Conservation (phyloP, 164 flowering plant species). For the Protea cynaroides region DNA sequence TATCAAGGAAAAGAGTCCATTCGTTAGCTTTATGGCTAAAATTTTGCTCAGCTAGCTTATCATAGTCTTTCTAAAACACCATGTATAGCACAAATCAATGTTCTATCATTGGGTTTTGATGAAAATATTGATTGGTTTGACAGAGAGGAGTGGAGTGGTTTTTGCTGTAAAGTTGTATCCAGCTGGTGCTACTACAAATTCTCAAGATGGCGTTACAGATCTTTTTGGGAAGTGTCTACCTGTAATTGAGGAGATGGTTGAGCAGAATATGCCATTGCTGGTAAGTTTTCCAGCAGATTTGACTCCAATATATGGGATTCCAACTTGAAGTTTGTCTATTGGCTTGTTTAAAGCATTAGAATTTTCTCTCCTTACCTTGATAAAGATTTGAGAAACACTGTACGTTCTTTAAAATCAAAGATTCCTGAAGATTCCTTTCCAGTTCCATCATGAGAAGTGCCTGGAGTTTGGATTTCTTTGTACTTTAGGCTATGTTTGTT, state of each 20-base stretch:
- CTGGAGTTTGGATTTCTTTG: too few relatives aligned
- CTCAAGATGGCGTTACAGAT: conserved; percentile 98
- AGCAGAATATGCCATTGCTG: conserved; percentile 88
- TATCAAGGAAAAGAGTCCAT: too few relatives aligned
- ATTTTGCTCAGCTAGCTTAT: not conserved
- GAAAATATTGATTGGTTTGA: conserved; percentile 6
- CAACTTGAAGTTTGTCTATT: not conserved
- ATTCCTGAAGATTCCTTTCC: too few relatives aligned
- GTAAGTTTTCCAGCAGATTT: conserved; percentile 27
- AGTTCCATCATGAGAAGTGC: too few relatives aligned
- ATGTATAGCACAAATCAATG: not conserved
- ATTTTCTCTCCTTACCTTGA: too few relatives aligned
- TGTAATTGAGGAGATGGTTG: conserved; percentile 85
- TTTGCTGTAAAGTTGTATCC: conserved; percentile 92
- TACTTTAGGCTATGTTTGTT: too few relatives aligned
- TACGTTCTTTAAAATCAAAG: too few relatives aligned
- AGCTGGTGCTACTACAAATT: conserved; percentile 98
- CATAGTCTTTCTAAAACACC: not conserved
- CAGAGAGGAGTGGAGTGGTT: conserved; percentile 84
- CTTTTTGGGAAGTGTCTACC: conserved; percentile 86
- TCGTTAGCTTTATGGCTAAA: too few relatives aligned
- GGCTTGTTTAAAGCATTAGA: too few relatives aligned
- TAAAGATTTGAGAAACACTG: too few relatives aligned
- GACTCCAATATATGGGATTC: not conserved
- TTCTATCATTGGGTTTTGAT: not conserved